A percentile compares a stretch with the other conserved stretches of the same genome.
These are phyloP conservation scores for Batrachochytrium dendrobatidis DNA, from an alignment of 371 early-diverging fungal genomes.

Conservation along the genomic window DNA sequence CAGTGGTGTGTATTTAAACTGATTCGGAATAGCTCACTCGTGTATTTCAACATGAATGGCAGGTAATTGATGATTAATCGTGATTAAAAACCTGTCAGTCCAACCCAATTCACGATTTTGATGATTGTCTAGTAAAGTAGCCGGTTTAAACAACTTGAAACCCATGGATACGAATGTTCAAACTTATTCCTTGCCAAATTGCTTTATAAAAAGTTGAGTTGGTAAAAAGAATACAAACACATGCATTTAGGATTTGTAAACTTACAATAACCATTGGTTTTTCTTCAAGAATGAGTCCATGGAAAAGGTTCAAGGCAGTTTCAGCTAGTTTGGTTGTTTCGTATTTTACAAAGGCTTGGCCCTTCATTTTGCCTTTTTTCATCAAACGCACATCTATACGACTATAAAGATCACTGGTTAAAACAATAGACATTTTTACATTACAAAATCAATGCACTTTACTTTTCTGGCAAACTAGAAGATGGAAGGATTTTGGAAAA, in stretches of 20 bases:
- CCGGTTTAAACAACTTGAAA: too few relatives aligned
- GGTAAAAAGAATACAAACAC: too few relatives aligned
- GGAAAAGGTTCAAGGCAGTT: conserved; percentile 26
- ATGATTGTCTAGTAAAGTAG: too few relatives aligned
- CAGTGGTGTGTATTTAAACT: too few relatives aligned
- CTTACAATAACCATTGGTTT: conserved; percentile 22
- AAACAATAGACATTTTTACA: background rate
- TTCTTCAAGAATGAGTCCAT: conserved; percentile 27
- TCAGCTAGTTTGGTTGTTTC: conserved; percentile 16
- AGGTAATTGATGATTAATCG: too few relatives aligned
- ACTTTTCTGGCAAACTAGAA: background rate
- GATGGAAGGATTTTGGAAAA: conserved; percentile 10
- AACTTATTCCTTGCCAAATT: too few relatives aligned
- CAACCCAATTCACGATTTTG: too few relatives aligned
- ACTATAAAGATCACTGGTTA: background rate
- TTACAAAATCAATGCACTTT: background rate
- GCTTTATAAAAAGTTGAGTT: too few relatives aligned
- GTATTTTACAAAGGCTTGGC: conserved; percentile 38
- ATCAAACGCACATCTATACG: conserved; percentile 21
- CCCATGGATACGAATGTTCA: too few relatives aligned
- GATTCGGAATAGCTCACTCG: too few relatives aligned
- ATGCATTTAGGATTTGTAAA: background rate
- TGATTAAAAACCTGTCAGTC: too few relatives aligned
- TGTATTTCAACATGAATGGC: too few relatives aligned
- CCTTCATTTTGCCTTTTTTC: conserved; percentile 27